A percentile compares a stretch with the other conserved stretches of the same genome.
These are phyloP conservation scores for Pestalotiopsis sp. DNA, from an alignment of 2,329 filamentous ascomycete species.

Conservation along the genomic window DNA sequence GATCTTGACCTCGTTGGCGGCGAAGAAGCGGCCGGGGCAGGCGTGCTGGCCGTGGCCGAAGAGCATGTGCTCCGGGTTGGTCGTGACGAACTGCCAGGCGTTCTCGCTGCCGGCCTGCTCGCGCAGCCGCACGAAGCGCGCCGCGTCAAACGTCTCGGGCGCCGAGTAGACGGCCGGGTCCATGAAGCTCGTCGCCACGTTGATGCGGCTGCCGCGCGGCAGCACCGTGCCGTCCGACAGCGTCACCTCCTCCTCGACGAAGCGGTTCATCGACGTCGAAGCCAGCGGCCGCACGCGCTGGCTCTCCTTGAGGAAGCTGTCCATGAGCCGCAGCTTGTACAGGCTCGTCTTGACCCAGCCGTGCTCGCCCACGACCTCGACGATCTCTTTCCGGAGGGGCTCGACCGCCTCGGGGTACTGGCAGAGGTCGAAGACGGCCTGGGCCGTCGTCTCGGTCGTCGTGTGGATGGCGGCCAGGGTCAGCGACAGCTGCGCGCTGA, in stretches of 20 bases:
- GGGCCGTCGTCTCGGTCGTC: constrained; percentile 38
- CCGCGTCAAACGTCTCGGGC: constrained; percentile 32
- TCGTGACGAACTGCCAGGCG: constrained; percentile 40
- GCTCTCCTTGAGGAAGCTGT: constrained; percentile 45
- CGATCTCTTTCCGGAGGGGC: constrained; percentile 47
- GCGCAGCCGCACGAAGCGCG: constrained; percentile 31
- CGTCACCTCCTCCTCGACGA: constrained; percentile 25
- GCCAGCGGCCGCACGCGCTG: constrained; percentile 33
- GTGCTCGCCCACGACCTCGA: constrained; percentile 31
- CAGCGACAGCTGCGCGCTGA: constrained; percentile 37
- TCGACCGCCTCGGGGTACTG: constrained; percentile 45
- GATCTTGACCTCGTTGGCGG: constrained; percentile 39
- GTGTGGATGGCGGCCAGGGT: constrained; percentile 45
- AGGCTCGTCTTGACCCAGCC: constrained; percentile 37
- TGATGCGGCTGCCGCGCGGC: constrained; percentile 29
- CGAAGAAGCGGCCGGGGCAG: constrained; percentile 35
- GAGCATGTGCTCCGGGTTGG: constrained; percentile 30
- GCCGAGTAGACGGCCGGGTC: constrained; percentile 29
- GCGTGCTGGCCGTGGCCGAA: constrained; percentile 47
- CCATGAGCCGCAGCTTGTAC: constrained; percentile 38
- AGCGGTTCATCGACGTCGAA: constrained; percentile 31
- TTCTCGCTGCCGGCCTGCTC: constrained; percentile 33
- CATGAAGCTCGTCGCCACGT: constrained; percentile 31
- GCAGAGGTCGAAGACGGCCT: constrained; percentile 46
- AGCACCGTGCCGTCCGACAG: constrained; percentile 32